These are phyloP conservation scores for Pyrus hybrid DNA, from an alignment of 331 rosid species.

Conservation along the genomic window DNA sequence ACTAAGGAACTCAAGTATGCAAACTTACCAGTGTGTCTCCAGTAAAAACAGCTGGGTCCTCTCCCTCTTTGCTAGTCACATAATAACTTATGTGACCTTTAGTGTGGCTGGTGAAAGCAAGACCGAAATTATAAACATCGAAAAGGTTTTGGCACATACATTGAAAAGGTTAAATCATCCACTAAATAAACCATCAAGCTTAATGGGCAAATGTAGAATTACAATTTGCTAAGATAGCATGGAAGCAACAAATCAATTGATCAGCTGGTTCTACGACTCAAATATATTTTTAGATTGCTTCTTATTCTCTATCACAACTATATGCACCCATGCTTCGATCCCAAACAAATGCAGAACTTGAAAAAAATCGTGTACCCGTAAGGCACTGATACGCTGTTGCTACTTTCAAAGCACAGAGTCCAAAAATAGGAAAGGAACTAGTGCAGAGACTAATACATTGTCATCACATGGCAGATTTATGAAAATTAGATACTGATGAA, in stretches of 20 bases:
- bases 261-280: neutral
- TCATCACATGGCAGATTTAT: neutral
- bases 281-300: neutral
- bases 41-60: constrained; percentile 82
- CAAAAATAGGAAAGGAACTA: neutral
- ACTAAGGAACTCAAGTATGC: neutral
- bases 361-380: too few relatives aligned
- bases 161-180: neutral
- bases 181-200: neutral
- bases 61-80: constrained; percentile 62
- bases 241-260: neutral
- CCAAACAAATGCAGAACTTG: neutral
- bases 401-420: neutral
- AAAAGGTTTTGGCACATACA: neutral
- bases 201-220: neutral
- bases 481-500: neutral
- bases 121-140: constrained; percentile 9
- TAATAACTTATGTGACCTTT: constrained; percentile 89
- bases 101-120: constrained; percentile 68
- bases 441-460: neutral
- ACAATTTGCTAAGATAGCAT: neutral
- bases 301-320: neutral
- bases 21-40: constrained; percentile 87
- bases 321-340: neutral
- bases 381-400: neutral